A percentile compares a stretch with the other conserved stretches of the same genome.
phyloP scores from a whole-genome alignment of 1,139 yeast genomes.

The Starmera stellimalicola region DNA sequence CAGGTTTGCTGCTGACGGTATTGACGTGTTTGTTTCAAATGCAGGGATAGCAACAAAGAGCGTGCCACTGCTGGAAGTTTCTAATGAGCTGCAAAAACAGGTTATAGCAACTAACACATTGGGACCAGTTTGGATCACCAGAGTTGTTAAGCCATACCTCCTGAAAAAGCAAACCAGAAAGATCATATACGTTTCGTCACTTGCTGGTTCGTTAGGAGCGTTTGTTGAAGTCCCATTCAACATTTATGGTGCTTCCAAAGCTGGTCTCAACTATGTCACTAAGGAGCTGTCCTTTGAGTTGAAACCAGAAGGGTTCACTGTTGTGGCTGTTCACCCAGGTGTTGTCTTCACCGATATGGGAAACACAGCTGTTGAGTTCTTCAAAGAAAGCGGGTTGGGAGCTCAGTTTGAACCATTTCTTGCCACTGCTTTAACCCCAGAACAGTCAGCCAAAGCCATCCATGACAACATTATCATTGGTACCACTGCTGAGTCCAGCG shows the following conservation, averaged over 20 bases:
- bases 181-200: conserved; percentile 15
- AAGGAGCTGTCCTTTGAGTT: conserved; percentile 14
- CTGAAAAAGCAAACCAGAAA: conserved; percentile 11
- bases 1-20: conserved; percentile 18
- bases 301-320: conserved; percentile 13
- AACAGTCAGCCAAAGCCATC: conserved; percentile 1
- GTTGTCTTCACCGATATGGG: conserved; percentile 21
- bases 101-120: conserved; percentile 8
- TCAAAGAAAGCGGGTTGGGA: background rate
- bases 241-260: conserved; percentile 25
- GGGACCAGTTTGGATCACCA: background rate
- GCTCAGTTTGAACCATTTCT: background rate
- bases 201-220: conserved; percentile 14
- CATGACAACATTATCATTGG: background rate
- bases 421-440: background rate
- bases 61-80: conserved; percentile 1
- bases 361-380: conserved; percentile 1
- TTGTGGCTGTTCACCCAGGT: conserved; percentile 23
- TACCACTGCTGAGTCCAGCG: background rate
- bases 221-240: conserved; percentile 4
- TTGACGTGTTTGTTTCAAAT: conserved; percentile 41
- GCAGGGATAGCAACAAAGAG: conserved; percentile 33
- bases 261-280: conserved; percentile 20
- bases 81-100: background rate
- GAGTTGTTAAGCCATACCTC: conserved; percentile 1